Evolutionary conservation across 352 stramenopile genomes (phyloP).

Genomic region (Globisporangium acanthophoron): DNA sequence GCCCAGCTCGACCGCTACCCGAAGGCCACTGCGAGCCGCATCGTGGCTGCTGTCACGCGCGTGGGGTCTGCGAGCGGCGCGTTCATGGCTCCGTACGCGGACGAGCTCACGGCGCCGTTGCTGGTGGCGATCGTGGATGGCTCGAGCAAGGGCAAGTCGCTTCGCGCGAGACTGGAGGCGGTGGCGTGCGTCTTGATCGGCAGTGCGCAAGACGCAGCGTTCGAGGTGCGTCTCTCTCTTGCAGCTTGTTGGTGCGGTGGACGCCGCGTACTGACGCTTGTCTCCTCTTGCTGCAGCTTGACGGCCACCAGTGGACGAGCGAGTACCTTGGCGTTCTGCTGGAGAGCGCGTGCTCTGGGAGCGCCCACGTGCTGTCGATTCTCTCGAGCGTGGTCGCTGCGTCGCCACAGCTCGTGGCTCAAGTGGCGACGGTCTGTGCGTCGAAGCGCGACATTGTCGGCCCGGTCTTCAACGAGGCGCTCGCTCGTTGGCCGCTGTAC

Average conservation of each 20-base stretch:
- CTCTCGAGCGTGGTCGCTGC: conserved; percentile 26
- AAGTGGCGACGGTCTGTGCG: conserved; percentile 36
- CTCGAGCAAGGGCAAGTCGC: conserved; percentile 41
- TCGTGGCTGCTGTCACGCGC: conserved; percentile 48
- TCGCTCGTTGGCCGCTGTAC: conserved; percentile 54
- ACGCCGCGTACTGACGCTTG: background rate
- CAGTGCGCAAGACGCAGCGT: conserved; percentile 26
- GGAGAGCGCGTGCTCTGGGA: conserved; percentile 39
- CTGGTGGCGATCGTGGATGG: conserved; percentile 40
- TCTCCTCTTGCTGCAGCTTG: conserved; percentile 15
- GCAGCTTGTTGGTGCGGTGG: no score
- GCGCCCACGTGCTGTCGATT: conserved; percentile 44
- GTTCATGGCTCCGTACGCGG: conserved; percentile 33
- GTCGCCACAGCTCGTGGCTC: conserved; percentile 26
- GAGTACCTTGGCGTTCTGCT: conserved; percentile 41
- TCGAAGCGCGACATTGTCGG: conserved; percentile 28
- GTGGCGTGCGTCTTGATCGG: conserved; percentile 43
- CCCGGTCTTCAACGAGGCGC: conserved; percentile 34
- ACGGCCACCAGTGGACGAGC: conserved; percentile 36
- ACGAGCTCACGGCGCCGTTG: conserved; percentile 41
- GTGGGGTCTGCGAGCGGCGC: conserved; percentile 33
- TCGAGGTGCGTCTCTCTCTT: conserved; percentile 23
- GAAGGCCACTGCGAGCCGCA: conserved; percentile 50
- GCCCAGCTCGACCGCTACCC: conserved; percentile 68
- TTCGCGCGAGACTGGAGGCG: conserved; percentile 40